Percentiles rank a stretch among this genome's conserved stretches.
phyloP scores from a whole-genome alignment of 2,329 filamentous ascomycete species.

The Colletotrichum sojae region DNA sequence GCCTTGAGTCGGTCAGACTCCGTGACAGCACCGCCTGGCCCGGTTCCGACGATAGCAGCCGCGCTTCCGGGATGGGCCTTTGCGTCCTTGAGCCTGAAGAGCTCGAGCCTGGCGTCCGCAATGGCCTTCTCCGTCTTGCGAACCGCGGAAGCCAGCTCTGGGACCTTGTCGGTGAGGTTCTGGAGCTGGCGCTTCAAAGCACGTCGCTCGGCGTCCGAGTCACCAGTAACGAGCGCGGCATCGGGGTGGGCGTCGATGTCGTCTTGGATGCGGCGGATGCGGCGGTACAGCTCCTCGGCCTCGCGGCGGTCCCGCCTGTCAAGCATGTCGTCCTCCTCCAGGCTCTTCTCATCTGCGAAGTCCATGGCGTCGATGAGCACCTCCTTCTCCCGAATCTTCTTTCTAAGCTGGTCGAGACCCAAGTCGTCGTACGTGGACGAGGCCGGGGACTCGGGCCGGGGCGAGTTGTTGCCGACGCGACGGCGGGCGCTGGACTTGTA shows the following conservation, averaged over 20 bases:
- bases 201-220: conserved; percentile 90
- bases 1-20: conserved; percentile 96
- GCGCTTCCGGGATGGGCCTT: conserved; percentile 90
- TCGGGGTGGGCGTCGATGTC: conserved; percentile 95
- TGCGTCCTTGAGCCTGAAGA: conserved; percentile 94
- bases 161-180: conserved; percentile 88
- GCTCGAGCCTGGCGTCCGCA: conserved; percentile 89
- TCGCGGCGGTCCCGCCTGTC: conserved; percentile 93
- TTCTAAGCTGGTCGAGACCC: conserved; percentile 87
- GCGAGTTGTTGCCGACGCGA: conserved; percentile 82
- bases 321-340: conserved; percentile 91
- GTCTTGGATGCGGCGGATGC: conserved; percentile 91
- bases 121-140: conserved; percentile 92
- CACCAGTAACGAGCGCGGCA: conserved; percentile 75
- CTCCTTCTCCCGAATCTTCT: conserved; percentile 95
- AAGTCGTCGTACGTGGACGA: conserved; percentile 86
- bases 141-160: conserved; percentile 92
- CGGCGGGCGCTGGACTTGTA: conserved; percentile 96
- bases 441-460: conserved; percentile 82
- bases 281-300: conserved; percentile 92
- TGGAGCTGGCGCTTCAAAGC: conserved; percentile 91
- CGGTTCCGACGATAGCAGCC: conserved; percentile 88
- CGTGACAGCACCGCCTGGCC: conserved; percentile 89
- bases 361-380: conserved; percentile 96
- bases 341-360: conserved; percentile 90